Conservation (phyloP, 768 basidiomycete species). For the Multifurca ochricompacta region DNA sequence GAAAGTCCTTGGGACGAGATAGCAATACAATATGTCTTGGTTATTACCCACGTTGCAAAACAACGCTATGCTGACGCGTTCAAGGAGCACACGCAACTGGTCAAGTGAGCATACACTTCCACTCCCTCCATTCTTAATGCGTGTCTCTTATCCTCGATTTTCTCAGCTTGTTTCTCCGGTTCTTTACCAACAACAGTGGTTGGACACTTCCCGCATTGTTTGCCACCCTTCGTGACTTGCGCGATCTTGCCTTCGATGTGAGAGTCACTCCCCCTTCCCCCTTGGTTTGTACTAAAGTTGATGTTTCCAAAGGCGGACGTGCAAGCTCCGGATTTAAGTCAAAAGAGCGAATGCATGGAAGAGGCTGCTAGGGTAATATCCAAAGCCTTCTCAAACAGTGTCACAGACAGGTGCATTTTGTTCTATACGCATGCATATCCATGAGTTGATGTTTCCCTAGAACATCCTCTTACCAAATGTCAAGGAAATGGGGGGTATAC, state of each 20-base stretch:
- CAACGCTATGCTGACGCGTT: slow-evolving; percentile 66
- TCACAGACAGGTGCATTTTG: slow-evolving; percentile 62
- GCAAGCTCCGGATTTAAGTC: slow-evolving; percentile 35
- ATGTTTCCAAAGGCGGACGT: slow-evolving; percentile 13
- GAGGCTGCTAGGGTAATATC: slow-evolving; percentile 81
- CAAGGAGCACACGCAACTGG: slow-evolving; percentile 68
- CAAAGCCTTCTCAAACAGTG: slow-evolving; percentile 83
- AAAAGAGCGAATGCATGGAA: slow-evolving; percentile 67
- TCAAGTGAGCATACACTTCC: slow-evolving; percentile 47
- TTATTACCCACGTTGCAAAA: slow-evolving; percentile 62
- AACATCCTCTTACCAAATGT: slow-evolving; percentile 60
- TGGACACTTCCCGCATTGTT: slow-evolving; percentile 86
- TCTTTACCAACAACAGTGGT: slow-evolving; percentile 70
- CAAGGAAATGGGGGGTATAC: slow-evolving; percentile 88
- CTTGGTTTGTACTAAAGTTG: background rate
- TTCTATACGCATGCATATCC: background rate
- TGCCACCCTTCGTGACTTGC: slow-evolving; percentile 69
- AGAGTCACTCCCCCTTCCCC: slow-evolving; percentile 21
- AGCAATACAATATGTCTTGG: slow-evolving; percentile 72
- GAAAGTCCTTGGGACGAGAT: slow-evolving; percentile 81
- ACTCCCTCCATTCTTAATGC: background rate
- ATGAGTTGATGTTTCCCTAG: slow-evolving; percentile 29
- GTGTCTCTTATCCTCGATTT: background rate
- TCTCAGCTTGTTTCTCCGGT: slow-evolving; percentile 63
- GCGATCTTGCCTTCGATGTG: slow-evolving; percentile 83